Evolutionary conservation across 441 rosid genomes (phyloP), one percentile per base, ranked within the genome.

Genomic region (Jatropha multifida): DNA sequence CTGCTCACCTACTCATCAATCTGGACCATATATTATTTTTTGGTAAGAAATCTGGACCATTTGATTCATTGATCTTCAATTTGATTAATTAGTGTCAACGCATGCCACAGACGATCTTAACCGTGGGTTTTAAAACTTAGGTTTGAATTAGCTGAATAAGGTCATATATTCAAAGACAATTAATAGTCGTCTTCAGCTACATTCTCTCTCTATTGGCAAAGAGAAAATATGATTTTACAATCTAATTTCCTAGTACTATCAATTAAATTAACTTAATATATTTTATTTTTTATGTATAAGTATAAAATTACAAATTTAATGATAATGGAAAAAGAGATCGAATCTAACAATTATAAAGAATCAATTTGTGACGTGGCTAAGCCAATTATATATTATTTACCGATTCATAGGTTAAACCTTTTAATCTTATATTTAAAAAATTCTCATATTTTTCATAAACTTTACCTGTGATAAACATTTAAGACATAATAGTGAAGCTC

Each of bases 81-180:
- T 37, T 14, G 20, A 63, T 38, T 7, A 32, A 63, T 38, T 7
- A 32, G 7, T 44, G 14, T 63, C 9, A 52, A 27, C 8, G 18
- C 5, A 68, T 54, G 6, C 54, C 1, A 20, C 17, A 41, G 62
- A 65, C 32, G n/a, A 62, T 65, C 52, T 49, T 26, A 32, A 48
- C 27, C 44, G 40, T n/a, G 2, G 54, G 38, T 77, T 48, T 58
- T 40, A 72, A 65, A 66, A 40, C 44, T 68, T 37, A 32, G 23
- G 61, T n/a, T 75, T 68, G 77, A 51, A 62, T 61, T 20, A 44
- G 79, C 61, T 68, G 26, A 56, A 40, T 60, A 67, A 75, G 78
- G 9, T 52, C 64, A 62, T 27, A 48, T 7, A 68, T 20, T 51
- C 32, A 27, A 38, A 32, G 75, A 64, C 77, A 72, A 78, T 1